Percentiles rank a stretch among this genome's conserved stretches.
These are phyloP conservation scores for Discostella stelligeroides DNA, from an alignment of 108 stramenopile species.

Conservation along the genomic window DNA sequence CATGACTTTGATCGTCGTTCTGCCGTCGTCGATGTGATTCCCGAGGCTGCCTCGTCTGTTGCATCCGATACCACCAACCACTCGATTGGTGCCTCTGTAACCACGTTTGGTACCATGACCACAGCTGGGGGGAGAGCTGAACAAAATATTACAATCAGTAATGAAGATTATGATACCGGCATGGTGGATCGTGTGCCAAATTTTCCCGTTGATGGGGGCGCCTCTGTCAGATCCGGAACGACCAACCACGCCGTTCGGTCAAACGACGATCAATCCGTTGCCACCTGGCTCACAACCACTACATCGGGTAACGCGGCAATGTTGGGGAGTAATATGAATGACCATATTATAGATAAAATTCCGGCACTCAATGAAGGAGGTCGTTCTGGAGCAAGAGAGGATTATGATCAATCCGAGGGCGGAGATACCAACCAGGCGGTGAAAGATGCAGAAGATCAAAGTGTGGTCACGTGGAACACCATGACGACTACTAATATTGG, in stretches of 20 bases:
- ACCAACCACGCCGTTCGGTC: constrained; percentile 29
- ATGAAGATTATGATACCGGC: not conserved
- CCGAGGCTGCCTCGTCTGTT: constrained; percentile 28
- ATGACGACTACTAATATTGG: constrained; percentile 22
- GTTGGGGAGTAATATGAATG: constrained; percentile 28
- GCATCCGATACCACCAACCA: constrained; percentile 31
- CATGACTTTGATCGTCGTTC: not conserved
- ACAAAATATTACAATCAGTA: not conserved
- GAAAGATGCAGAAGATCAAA: constrained; percentile 42
- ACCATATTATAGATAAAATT: constrained; percentile 45
- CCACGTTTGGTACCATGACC: constrained; percentile 44
- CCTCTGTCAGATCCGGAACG: constrained; percentile 36
- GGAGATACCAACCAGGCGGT: constrained; percentile 25
- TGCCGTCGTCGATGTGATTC: constrained; percentile 24
- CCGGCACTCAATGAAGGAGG: constrained; percentile 11
- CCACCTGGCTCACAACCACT: constrained; percentile 44
- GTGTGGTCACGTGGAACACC: constrained; percentile 47
- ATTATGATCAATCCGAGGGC: not conserved
- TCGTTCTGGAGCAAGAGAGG: not conserved
- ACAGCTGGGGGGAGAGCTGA: constrained; percentile 21
- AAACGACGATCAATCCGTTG: constrained; percentile 46
- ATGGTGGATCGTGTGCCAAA: constrained; percentile 28
- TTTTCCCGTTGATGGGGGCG: not conserved
- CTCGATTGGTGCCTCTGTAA: constrained; percentile 27
- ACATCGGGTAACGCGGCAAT: constrained; percentile 17